These are phyloP conservation scores for Pseudogymnoascus sp. DNA, from an alignment of 2,329 filamentous ascomycete genomes.

Conservation along the genomic window DNA sequence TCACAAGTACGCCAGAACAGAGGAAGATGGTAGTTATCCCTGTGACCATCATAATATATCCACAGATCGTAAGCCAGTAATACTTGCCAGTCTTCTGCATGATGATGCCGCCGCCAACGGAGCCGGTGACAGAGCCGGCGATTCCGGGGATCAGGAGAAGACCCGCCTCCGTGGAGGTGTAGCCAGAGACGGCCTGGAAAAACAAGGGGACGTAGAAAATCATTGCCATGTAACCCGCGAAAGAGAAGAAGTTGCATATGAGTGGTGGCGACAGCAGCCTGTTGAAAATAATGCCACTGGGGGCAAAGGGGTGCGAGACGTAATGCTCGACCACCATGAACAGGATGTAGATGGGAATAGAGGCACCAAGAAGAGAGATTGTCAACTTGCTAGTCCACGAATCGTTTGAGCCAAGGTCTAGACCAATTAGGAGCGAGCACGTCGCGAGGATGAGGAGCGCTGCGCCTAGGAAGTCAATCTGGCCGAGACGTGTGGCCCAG, in stretches of 20 bases:
- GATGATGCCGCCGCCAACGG: constrained; percentile 53
- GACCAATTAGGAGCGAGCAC: constrained; percentile 55
- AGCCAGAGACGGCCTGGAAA: constrained; percentile 63
- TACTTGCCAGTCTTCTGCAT: constrained; percentile 66
- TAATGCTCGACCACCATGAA: constrained; percentile 64
- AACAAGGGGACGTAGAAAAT: constrained; percentile 71
- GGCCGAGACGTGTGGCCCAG: constrained; percentile 57
- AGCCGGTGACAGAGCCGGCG: constrained; percentile 52
- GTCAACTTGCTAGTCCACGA: constrained; percentile 56
- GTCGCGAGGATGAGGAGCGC: constrained; percentile 57
- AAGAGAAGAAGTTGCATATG: constrained; percentile 63
- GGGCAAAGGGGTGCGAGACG: constrained; percentile 65
- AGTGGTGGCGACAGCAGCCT: constrained; percentile 59
- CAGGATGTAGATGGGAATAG: constrained; percentile 50
- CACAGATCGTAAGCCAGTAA: constrained; percentile 56
- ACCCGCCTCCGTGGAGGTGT: constrained; percentile 56
- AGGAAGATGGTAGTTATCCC: constrained; percentile 49
- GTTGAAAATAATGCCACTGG: constrained; percentile 64
- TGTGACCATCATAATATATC: constrained; percentile 45
- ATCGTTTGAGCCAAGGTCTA: constrained; percentile 66
- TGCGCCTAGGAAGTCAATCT: constrained; percentile 68
- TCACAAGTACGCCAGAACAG: constrained; percentile 44
- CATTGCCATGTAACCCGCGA: constrained; percentile 46
- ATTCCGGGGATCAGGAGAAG: constrained; percentile 60
- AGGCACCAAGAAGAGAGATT: constrained; percentile 46